A percentile compares a stretch with the other conserved stretches of the same genome.
Conservation (phyloP, 768 basidiomycete genomes). For the Leccinum fibrillosum region DNA sequence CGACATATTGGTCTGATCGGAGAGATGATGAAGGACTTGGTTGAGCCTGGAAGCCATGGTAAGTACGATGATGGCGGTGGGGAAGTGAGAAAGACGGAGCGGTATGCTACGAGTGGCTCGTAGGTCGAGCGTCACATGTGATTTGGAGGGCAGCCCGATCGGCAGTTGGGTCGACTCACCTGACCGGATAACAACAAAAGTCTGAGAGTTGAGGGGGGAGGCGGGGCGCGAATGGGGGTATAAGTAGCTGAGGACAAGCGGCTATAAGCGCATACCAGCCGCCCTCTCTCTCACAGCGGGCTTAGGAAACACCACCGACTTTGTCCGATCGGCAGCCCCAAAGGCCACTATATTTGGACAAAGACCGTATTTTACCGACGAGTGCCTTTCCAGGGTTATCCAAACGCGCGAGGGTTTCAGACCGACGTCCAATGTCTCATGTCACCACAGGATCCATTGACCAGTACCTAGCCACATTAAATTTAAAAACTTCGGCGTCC, state of each 20-base stretch:
- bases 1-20: constrained; percentile 41
- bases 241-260: constrained; percentile 3
- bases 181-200: not conserved
- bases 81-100: not conserved
- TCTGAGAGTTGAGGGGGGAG: not conserved
- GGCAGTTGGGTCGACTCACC: not conserved
- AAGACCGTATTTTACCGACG: not conserved
- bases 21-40: constrained; percentile 57
- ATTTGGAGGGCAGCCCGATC: constrained; percentile 5
- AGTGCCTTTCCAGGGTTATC: not conserved
- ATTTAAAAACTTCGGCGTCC: not conserved
- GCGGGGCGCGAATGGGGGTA: not conserved
- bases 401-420: not conserved
- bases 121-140: constrained; percentile 18
- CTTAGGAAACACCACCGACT: constrained; percentile 3
- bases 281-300: not conserved
- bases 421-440: not conserved
- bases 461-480: constrained; percentile 15
- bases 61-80: not conserved
- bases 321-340: constrained; percentile 1
- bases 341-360: not conserved
- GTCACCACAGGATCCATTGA: constrained; percentile 13
- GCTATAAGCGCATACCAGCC: not conserved
- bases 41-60: constrained; percentile 57
- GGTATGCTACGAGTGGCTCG: not conserved